Conservation (phyloP, 176 grass and related monocot species). For the Elaeis guineensis region DNA sequence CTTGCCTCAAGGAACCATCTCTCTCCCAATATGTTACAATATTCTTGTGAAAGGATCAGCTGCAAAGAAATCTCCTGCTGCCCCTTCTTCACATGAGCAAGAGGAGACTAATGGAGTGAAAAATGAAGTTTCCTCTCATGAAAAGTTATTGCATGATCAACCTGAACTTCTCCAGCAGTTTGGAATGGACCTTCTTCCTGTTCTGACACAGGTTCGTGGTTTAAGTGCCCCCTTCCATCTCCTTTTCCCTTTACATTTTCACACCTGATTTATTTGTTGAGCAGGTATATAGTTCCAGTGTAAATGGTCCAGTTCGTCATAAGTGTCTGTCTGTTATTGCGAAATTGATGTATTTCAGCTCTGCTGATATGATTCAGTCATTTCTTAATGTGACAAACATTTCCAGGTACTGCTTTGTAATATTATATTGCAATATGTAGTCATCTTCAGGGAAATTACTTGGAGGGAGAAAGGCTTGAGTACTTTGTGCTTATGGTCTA, state of each 20-base stretch:
- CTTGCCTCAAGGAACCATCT: neutral
- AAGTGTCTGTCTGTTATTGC: slow-evolving; percentile 73
- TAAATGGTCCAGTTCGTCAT: slow-evolving; percentile 72
- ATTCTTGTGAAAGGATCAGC: slow-evolving; percentile 41
- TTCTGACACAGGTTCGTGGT: slow-evolving; percentile 53
- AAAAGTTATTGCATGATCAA: slow-evolving; percentile 72
- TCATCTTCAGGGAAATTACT: no score
- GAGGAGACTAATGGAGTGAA: slow-evolving; percentile 27
- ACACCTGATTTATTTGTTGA: slow-evolving; percentile 3
- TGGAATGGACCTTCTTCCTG: slow-evolving; percentile 76
- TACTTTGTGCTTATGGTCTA: no score
- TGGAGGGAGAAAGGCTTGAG: no score
- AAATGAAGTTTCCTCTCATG: slow-evolving; percentile 42
- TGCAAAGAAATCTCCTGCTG: slow-evolving; percentile 31
- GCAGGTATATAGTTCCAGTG: slow-evolving; percentile 72
- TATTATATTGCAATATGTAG: no score
- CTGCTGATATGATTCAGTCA: slow-evolving; percentile 69
- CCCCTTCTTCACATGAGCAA: slow-evolving; percentile 33
- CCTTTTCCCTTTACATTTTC: no score
- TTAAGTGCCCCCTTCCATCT: neutral
- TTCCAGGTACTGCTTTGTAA: slow-evolving; percentile 42
- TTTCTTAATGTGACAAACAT: slow-evolving; percentile 74
- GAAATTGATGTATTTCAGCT: slow-evolving; percentile 82
- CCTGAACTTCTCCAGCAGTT: slow-evolving; percentile 90
- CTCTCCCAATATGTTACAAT: neutral